A percentile compares a stretch with the other conserved stretches of the same genome.
phyloP scores from a whole-genome alignment of 2,329 filamentous ascomycete genomes.

The Diaporthe nobilis region DNA sequence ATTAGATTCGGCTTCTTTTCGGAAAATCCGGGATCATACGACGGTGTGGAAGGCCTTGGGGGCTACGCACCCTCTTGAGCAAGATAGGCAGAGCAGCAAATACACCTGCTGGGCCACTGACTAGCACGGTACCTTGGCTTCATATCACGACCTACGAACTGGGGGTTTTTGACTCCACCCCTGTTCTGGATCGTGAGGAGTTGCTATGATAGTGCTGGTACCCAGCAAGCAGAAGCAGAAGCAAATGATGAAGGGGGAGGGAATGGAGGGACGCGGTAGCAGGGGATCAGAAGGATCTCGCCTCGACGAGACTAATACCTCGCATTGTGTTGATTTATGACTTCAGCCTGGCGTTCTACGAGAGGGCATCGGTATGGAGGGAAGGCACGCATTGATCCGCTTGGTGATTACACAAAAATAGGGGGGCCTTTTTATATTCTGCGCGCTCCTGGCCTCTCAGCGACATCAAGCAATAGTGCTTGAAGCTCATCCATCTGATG shows the following conservation, averaged over 20 bases:
- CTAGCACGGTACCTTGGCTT: neutral
- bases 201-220: neutral
- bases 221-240: neutral
- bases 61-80: neutral
- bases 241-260: neutral
- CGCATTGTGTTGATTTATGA: slow-evolving; percentile 41
- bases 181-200: neutral
- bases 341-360: slow-evolving; percentile 43
- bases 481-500: neutral
- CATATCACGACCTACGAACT: neutral
- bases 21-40: neutral
- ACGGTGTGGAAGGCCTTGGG: neutral
- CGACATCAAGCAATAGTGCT: slow-evolving; percentile 4
- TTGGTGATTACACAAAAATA: slow-evolving; percentile 34
- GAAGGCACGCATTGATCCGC: slow-evolving; percentile 39
- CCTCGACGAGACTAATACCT: slow-evolving; percentile 38
- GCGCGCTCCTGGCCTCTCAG: slow-evolving; percentile 9
- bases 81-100: neutral
- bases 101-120: neutral
- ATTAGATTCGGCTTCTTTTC: too few relatives aligned
- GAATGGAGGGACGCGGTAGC: neutral
- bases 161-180: neutral
- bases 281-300: slow-evolving; percentile 15
- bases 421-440: slow-evolving; percentile 11
- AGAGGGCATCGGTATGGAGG: slow-evolving; percentile 40